phyloP scores from a whole-genome alignment of 176 grass and related monocot species.

The Avena sativa region DNA sequence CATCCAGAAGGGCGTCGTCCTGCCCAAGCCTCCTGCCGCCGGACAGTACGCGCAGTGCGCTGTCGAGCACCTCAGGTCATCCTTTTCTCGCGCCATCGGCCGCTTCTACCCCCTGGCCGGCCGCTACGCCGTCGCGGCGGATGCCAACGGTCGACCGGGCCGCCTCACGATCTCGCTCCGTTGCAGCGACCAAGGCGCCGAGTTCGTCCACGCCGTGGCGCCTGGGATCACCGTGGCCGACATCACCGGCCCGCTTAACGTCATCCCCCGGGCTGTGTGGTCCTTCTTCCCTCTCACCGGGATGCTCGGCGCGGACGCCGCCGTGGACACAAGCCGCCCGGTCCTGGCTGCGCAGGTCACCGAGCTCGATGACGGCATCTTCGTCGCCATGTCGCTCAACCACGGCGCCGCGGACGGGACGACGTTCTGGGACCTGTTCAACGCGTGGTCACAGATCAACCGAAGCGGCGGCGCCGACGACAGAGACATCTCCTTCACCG shows the following conservation, averaged over 20 bases:
- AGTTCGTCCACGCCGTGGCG: neutral
- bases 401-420: neutral
- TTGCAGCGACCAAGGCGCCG: neutral
- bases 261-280: neutral
- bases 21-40: neutral
- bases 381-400: too few species aligned
- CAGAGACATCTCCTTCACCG: neutral
- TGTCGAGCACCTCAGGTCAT: neutral
- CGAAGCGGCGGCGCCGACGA: neutral
- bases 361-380: too few species aligned
- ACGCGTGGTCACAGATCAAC: neutral
- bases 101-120: too few species aligned
- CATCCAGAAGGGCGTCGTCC: neutral
- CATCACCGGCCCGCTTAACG: neutral
- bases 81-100: neutral
- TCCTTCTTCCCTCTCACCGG: neutral
- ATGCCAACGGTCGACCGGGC: neutral
- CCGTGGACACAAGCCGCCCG: neutral
- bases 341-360: neutral
- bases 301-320: neutral
- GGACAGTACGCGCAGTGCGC: neutral
- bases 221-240: neutral
- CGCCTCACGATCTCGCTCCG: neutral
- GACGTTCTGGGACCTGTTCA: neutral
- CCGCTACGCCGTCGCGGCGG: neutral